Base-by-base conservation (phyloP, 2,329 filamentous ascomycete species). In the Tolypocladium pustulatum region DNA sequence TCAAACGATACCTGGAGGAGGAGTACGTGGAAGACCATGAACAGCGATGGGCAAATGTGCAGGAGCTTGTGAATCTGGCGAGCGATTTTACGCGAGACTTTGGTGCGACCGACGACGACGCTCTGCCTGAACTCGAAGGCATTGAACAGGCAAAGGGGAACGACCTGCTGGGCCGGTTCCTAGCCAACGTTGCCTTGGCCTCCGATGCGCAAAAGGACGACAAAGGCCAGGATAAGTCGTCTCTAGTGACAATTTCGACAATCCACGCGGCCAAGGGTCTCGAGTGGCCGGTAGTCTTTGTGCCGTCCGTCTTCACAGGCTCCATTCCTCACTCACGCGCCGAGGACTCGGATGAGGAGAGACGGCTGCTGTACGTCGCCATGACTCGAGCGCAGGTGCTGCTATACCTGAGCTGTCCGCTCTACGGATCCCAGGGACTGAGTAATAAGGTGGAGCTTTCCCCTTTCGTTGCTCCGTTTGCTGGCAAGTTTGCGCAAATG, bases 261-360 rank as follows among this genome's bases (percentile, higher is more conserved):
- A 97, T 99, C 13, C 93, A 99, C 69, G 91, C 92, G 0, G 91
- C 93, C 3, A 99, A 99, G 72, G 93, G 93, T 3, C 79, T 99
- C 1, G 93, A 99, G 71, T 99, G 94, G 94, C 93, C 93, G 0
- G 81, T 96, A 1, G 91, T 97, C 1, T 97, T 97, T 70, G 86
- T 97, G 20, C 92, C 94, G 7, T 90, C 89, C 1, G 88, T 91
- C 32, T 96, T 96, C 68, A 85, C 91, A 54, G 94, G 93, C 0
- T 93, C 88, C 2, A 95, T 97, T 60, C 93, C 93, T 5, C 93
- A 97, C 70, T 88, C 87, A 2, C 82, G 92, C 64, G 83, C 91
- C 1, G 92, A 97, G 53, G 90, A 97, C 68, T 79, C 81, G 3
- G 88, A 93, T 59, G 93, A 99, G 72, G 93, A 99, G 71, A 81